These are phyloP conservation scores for Talaromyces wortmannii DNA, from an alignment of 495 filamentous ascomycete species.

Conservation along the genomic window DNA sequence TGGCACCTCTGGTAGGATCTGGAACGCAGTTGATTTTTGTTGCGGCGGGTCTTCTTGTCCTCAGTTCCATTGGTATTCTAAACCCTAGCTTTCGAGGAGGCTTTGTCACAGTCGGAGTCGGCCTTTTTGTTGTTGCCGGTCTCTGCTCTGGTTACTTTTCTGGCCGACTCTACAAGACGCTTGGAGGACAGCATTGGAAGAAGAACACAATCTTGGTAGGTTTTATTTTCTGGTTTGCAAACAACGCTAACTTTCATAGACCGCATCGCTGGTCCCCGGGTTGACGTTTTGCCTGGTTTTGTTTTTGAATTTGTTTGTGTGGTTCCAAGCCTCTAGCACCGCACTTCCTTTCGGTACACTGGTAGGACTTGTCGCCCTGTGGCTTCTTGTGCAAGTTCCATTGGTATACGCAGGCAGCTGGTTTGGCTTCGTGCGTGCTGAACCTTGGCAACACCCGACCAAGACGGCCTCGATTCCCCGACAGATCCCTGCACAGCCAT, in stretches of 20 bases:
- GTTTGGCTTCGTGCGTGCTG: constrained; percentile 61
- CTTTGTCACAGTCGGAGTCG: constrained; percentile 81
- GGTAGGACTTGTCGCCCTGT: constrained; percentile 68
- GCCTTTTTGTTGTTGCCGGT: constrained; percentile 83
- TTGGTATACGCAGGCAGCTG: constrained; percentile 83
- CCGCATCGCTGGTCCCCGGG: constrained; percentile 79
- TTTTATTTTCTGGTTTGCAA: neutral
- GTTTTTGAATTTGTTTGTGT: constrained; percentile 86
- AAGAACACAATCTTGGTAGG: constrained; percentile 69
- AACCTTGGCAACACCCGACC: constrained; percentile 80
- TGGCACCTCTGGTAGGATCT: constrained; percentile 82
- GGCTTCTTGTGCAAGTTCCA: constrained; percentile 86
- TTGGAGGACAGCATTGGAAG: constrained; percentile 72
- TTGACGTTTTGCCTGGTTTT: constrained; percentile 74
- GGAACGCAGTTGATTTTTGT: constrained; percentile 90
- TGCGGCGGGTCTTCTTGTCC: constrained; percentile 67
- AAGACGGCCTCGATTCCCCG: constrained; percentile 70
- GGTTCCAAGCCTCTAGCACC: constrained; percentile 86
- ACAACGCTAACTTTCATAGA: constrained; percentile 31
- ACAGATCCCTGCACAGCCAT: constrained; percentile 71
- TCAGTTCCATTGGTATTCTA: constrained; percentile 75
- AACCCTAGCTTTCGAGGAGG: constrained; percentile 92
- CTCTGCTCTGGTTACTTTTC: constrained; percentile 93
- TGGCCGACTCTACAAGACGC: constrained; percentile 76
- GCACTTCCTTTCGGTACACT: constrained; percentile 86